phyloP scores from a whole-genome alignment of 345 rosid genomes.

The Populus davidiana region DNA sequence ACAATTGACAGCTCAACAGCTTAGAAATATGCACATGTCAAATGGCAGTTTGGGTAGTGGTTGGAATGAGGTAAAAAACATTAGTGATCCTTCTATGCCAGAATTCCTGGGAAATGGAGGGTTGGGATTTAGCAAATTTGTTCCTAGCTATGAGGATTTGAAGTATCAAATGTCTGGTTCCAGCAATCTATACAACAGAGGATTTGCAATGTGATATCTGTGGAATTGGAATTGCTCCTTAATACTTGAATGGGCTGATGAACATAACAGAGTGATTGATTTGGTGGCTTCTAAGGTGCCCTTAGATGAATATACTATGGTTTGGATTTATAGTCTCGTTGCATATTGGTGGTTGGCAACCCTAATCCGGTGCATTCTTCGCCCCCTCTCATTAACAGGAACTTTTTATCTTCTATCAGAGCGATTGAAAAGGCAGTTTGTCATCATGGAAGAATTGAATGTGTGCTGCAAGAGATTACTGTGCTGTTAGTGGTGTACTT shows the following conservation, averaged over 20 bases:
- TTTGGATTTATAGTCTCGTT: background rate
- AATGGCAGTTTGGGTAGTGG: slow-evolving; percentile 42
- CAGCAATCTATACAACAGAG: slow-evolving; percentile 42
- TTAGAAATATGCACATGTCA: slow-evolving; percentile 23
- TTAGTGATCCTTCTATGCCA: slow-evolving; percentile 24
- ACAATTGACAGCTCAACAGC: slow-evolving; percentile 34
- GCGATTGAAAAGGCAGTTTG: background rate
- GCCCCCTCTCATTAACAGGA: background rate
- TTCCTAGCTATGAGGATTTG: slow-evolving; percentile 37
- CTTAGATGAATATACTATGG: background rate
- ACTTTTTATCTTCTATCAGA: background rate
- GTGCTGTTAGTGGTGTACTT: background rate
- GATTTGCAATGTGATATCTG: slow-evolving; percentile 42
- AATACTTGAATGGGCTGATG: slow-evolving; percentile 2
- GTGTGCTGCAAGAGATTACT: background rate
- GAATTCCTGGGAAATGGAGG: slow-evolving; percentile 33
- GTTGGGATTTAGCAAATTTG: slow-evolving; percentile 32
- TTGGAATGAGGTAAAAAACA: slow-evolving; percentile 40
- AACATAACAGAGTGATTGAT: background rate
- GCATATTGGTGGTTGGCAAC: background rate
- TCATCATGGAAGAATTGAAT: background rate
- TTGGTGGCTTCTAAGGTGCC: background rate
- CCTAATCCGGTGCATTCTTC: background rate
- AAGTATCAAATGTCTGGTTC: slow-evolving; percentile 39
- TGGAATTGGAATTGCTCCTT: slow-evolving; percentile 1